Percentiles rank a stretch among this genome's conserved stretches.
Evolutionary conservation across 371 early-diverging fungal species (phyloP).

Genomic region (Funneliformis caledonium): DNA sequence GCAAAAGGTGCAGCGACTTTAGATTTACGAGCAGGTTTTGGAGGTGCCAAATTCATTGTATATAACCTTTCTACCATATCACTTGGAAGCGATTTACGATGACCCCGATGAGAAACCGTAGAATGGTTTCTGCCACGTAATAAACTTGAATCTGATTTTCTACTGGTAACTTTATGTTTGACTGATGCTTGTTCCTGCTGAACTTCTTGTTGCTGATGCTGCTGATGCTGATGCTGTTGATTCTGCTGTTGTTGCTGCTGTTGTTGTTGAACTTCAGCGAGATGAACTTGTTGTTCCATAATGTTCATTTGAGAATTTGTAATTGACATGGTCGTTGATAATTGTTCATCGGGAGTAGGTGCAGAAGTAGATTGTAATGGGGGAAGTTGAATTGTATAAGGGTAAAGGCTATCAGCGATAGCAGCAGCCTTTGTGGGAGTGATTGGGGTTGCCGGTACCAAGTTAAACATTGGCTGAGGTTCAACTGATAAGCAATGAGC

Average conservation of each 20-base stretch:
- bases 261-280: neutral
- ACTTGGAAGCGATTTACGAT: slow-evolving; percentile 27
- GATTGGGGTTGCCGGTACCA: slow-evolving; percentile 27
- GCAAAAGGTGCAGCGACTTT: slow-evolving; percentile 14
- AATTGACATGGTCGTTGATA: neutral
- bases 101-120: slow-evolving; percentile 10
- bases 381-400: neutral
- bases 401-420: slow-evolving; percentile 13
- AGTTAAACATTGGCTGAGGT: slow-evolving; percentile 10
- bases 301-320: neutral
- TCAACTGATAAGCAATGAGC: neutral
- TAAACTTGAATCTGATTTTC: neutral
- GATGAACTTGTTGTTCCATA: neutral
- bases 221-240: neutral
- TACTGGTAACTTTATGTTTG: neutral
- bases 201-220: neutral
- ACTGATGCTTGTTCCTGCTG: neutral
- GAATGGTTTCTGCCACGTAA: neutral
- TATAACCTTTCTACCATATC: slow-evolving; percentile 30
- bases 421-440: slow-evolving; percentile 11
- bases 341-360: neutral
- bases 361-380: neutral
- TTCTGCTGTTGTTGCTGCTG: neutral
- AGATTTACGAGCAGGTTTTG: slow-evolving; percentile 28
- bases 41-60: slow-evolving; percentile 37